A percentile compares a stretch with the other conserved stretches of the same genome.
Conservation (phyloP, 2,329 filamentous ascomycete species). For the Cordyceps javanica region DNA sequence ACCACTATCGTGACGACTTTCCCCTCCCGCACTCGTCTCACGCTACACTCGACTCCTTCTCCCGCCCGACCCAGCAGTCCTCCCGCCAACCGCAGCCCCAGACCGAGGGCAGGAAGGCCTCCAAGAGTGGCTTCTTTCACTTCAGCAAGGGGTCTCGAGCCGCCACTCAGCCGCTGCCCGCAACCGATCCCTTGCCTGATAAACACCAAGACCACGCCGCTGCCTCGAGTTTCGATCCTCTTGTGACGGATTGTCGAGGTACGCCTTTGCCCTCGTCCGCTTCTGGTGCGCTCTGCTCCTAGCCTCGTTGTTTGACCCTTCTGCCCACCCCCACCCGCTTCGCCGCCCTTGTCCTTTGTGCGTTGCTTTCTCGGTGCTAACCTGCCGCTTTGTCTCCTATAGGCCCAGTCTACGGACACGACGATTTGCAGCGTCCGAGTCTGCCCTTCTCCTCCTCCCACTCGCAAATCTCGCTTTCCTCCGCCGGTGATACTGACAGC, state of each 20-base stretch:
- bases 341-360: not conserved
- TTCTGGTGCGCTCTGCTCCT: not conserved
- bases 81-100: constrained; percentile 23
- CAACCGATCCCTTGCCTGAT: constrained; percentile 16
- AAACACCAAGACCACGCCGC: constrained; percentile 11
- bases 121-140: constrained; percentile 46
- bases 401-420: constrained; percentile 27
- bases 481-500: constrained; percentile 41
- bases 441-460: constrained; percentile 39
- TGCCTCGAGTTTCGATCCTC: not conserved
- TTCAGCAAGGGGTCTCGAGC: constrained; percentile 42
- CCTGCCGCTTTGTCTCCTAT: constrained; percentile 5
- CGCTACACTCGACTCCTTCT: constrained; percentile 15
- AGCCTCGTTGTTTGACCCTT: not conserved
- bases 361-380: not conserved
- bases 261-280: constrained; percentile 18
- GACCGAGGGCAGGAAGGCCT: constrained; percentile 35
- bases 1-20: constrained; percentile 11
- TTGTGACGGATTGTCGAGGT: constrained; percentile 22
- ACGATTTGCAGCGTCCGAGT: constrained; percentile 7
- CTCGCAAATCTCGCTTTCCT: constrained; percentile 47
- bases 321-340: not conserved
- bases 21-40: constrained; percentile 8
- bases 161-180: constrained; percentile 25
- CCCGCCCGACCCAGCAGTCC: constrained; percentile 17